Evolutionary conservation across 2,329 filamentous ascomycete species (phyloP), one percentile per base, ranked within the genome.

Genomic region (Exophiala phaeomuriformis): DNA sequence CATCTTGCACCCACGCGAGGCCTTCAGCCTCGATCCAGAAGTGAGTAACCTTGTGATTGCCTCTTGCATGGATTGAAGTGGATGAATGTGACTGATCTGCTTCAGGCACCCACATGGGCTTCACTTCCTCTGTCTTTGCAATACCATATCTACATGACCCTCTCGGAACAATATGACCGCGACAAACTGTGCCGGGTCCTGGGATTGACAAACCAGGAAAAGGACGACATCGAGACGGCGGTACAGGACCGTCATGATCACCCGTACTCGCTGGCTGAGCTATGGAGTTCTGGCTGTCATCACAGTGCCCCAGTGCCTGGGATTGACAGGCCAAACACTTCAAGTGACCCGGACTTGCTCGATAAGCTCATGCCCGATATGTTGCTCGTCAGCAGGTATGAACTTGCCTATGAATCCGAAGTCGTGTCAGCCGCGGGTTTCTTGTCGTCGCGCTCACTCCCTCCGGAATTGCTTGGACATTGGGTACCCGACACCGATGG

Each of bases 311-410:
- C 40, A 31, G 19, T 37, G 9, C 36, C 50, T 12, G 55, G 36
- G n/a, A 9, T 53, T 51, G 8, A n/a, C 2, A 12, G 43, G 5
- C 9, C 42, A 28, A 8, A 7, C 3, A 42, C 30, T 30, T 57
- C 9, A 28, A 54, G 60, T 35, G 55, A 58, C 35, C 36, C 48
- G 6, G 41, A 56, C 8, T 33, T 54, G 31, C 53, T 60, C 45
- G 32, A 46, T 9, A 47, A 53, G 19, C 55, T 53, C 30, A 42
- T 57, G 12, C 32, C 49, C 36, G 52, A 57, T 41, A 47, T 62
- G 43, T 44, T 46, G 7, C 59, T 60, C 19, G 56, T 50, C 6
- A 49, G 54, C 49, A 55, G 47, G 7, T 57, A 55, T 41, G 54
- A 57, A 33, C 41, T 47, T 8, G 57, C 57, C 2, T 53, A 44